A percentile compares a stretch with the other conserved stretches of the same genome.
Evolutionary conservation across 345 rosid genomes (phyloP).

Genomic region (Populus simonii): DNA sequence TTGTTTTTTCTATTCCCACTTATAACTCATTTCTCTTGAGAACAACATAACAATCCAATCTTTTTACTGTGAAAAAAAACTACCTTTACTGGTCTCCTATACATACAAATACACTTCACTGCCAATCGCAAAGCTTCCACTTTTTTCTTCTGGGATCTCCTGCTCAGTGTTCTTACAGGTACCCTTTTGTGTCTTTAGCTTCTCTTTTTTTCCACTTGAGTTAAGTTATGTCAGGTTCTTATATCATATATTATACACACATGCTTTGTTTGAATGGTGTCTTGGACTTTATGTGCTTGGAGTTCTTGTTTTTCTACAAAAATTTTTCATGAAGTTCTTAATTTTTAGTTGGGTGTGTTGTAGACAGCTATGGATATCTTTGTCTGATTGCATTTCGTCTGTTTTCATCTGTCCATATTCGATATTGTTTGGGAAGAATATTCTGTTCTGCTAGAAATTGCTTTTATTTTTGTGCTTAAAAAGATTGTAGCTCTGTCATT

Average conservation of each 20-base stretch:
- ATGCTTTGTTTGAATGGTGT: not conserved
- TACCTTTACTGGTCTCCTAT: too few species aligned
- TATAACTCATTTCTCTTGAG: not conserved
- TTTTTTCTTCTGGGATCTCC: conserved; percentile 9
- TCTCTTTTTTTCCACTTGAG: not conserved
- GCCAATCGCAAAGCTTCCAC: not conserved
- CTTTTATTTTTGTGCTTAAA: not conserved
- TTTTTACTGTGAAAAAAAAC: not conserved
- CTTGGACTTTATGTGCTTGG: too few species aligned
- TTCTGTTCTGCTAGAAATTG: not conserved
- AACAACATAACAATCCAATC: not conserved
- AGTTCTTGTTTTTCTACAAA: too few species aligned
- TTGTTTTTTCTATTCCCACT: too few species aligned
- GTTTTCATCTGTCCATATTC: too few species aligned
- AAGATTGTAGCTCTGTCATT: not conserved
- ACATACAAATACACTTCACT: not conserved
- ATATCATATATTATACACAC: not conserved
- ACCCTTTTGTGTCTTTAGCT: not conserved
- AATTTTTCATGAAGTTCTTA: too few species aligned
- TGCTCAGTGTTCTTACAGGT: not conserved
- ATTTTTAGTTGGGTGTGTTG: too few species aligned
- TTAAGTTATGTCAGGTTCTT: not conserved
- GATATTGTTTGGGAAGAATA: too few species aligned
- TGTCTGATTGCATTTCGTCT: too few species aligned
- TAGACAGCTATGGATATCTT: too few species aligned